Evolutionary conservation across 371 early-diverging fungal genomes (phyloP).

Genomic region (Mucor lusitanicus): DNA sequence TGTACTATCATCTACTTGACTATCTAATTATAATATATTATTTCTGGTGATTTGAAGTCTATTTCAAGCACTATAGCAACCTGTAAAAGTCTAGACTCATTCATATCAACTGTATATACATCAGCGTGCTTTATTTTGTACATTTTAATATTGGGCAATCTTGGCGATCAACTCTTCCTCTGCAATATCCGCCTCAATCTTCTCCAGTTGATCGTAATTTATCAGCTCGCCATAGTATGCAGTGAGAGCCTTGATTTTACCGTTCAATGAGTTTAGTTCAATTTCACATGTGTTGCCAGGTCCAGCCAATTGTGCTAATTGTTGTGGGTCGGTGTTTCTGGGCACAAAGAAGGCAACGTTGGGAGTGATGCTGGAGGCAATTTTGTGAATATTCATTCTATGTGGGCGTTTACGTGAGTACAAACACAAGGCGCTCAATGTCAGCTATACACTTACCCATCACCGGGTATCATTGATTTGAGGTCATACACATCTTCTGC

Average conservation of each 20-base stretch:
- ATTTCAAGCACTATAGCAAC: background rate
- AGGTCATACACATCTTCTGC: slow-evolving; percentile 61
- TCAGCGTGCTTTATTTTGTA: background rate
- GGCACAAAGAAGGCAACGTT: slow-evolving; percentile 89
- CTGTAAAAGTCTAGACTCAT: background rate
- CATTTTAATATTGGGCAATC: slow-evolving; percentile 12
- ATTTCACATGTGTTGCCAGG: slow-evolving; percentile 66
- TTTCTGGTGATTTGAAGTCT: background rate
- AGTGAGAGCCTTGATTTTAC: slow-evolving; percentile 64
- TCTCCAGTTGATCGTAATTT: slow-evolving; percentile 16
- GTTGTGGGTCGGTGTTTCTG: slow-evolving; percentile 70
- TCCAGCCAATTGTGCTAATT: slow-evolving; percentile 53
- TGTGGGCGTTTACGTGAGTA: background rate
- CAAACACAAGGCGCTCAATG: background rate
- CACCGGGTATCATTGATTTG: slow-evolving; percentile 70
- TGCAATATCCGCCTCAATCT: slow-evolving; percentile 16
- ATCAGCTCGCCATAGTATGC: slow-evolving; percentile 74
- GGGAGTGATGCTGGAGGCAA: slow-evolving; percentile 65
- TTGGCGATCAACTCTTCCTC: slow-evolving; percentile 16
- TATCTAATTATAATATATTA: background rate
- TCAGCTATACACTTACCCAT: slow-evolving; percentile 59
- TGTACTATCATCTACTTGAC: background rate
- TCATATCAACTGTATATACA: background rate
- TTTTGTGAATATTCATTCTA: slow-evolving; percentile 62
- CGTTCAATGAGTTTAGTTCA: slow-evolving; percentile 67